Percentiles rank a stretch among this genome's conserved stretches.
phyloP scores from a whole-genome alignment of 768 basidiomycete genomes.

The Tricholoma saponaceum region DNA sequence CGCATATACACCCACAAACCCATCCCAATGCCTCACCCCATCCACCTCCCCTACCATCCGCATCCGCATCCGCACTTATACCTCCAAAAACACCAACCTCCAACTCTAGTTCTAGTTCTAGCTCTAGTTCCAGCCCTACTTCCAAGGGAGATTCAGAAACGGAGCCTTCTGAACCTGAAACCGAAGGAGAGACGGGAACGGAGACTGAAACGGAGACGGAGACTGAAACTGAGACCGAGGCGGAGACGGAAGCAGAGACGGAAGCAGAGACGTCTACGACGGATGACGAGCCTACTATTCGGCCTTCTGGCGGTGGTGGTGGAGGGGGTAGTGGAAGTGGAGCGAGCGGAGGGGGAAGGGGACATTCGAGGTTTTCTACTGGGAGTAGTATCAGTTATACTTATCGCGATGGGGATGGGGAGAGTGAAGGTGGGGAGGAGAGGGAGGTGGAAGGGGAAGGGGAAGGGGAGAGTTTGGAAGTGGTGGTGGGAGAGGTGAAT shows the following conservation, averaged over 20 bases:
- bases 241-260: conserved; percentile 50
- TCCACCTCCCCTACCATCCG: too few relatives aligned
- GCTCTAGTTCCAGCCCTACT: neutral
- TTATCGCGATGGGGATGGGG: conserved; percentile 1
- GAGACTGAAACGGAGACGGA: conserved; percentile 32
- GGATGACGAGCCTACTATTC: conserved; percentile 82
- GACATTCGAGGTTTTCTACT: conserved; percentile 5
- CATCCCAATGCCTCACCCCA: too few relatives aligned
- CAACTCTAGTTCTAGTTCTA: too few relatives aligned
- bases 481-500: too few relatives aligned
- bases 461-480: too few relatives aligned
- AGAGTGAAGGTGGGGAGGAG: conserved; percentile 15
- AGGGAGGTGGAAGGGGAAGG: conserved; percentile 10
- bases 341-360: conserved; percentile 16
- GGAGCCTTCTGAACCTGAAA: too few relatives aligned
- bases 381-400: conserved; percentile 4
- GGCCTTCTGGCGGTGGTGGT: conserved; percentile 30
- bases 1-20: too few relatives aligned
- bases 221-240: conserved; percentile 31
- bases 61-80: neutral
- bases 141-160: neutral
- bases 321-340: conserved; percentile 17
- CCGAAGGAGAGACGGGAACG: conserved; percentile 7
- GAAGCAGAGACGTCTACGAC: conserved; percentile 60
- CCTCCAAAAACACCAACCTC: neutral